phyloP scores from a whole-genome alignment of 345 rosid species.

The Eucalyptus sp. region DNA sequence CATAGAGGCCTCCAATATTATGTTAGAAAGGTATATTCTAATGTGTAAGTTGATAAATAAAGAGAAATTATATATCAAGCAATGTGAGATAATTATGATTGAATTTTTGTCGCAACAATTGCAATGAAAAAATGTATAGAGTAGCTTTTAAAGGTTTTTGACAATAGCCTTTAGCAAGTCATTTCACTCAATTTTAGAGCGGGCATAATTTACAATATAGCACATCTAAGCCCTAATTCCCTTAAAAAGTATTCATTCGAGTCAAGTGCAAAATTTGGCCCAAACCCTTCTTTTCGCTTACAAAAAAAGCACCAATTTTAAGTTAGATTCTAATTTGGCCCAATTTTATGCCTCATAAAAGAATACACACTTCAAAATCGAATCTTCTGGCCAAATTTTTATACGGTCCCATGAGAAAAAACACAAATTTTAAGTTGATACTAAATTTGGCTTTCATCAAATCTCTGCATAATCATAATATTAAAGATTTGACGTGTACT shows the following conservation, averaged over 20 bases:
- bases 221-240: not conserved
- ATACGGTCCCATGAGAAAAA: not conserved
- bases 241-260: not conserved
- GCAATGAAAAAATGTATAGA: no score
- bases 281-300: no score
- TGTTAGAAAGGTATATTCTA: not conserved
- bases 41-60: not conserved
- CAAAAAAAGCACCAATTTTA: no score
- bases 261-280: no score
- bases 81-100: not conserved
- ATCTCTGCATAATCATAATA: not conserved
- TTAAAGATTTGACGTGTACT: not conserved
- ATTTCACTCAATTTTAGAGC: not conserved
- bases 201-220: not conserved
- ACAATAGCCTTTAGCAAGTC: no score
- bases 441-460: not conserved
- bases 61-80: not conserved
- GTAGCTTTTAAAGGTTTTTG: not conserved
- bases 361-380: no score
- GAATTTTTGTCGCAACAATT: no score
- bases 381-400: no score
- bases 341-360: no score
- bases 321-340: no score
- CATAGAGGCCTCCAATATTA: not conserved
- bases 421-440: rapidly evolving